Base-by-base conservation (phyloP, 495 filamentous ascomycete genomes). In the Hypoxylon crocopeplum region DNA sequence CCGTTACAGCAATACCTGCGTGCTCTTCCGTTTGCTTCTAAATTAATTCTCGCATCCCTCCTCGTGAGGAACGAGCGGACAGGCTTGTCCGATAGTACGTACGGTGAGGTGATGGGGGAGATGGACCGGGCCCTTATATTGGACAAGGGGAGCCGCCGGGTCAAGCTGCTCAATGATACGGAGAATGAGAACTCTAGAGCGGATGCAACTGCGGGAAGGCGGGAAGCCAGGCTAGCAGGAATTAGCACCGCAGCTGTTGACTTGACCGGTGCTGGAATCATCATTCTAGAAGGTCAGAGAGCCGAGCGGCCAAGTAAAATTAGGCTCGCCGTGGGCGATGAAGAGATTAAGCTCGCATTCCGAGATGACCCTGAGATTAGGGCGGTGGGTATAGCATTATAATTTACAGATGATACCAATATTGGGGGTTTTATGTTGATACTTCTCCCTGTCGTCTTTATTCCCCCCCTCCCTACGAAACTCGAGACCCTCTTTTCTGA, bases 61-160 rank as follows among this genome's bases (percentile, higher is more conserved):
- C 66, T 96, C 11, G 84, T 88, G 20, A 84, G 91, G 11, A 86
- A 88, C n/a, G 81, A 90, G 33, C 77, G 93, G 17, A 94, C 87
- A 2, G 95, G 95, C 1, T 78, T 97, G 38, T 86, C 86, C 8
- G 94, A 98, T 75, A 91, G 89, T 34, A 85, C 90, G 0, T 82
- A 96, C 53, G 88, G 91, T n/a, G 94, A 98, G 51, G 88, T 97
- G 13, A 75, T 96, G 21, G 92, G 97, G 48, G 95, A 98, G 73
- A 89, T 92, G 61, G 87, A 87, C 66, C 82, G 87, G 17, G 84
- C 90, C 33, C 83, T 82, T 7, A 72, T 82, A 58, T 77, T 96
- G 71, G 85, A 87, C 20, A 80, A 84, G 3, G 79, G 77, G 19
- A 73, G 68, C 36, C 63, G 74, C 56, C 76, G 62, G 42, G 67